Base-by-base conservation (phyloP, 2,329 filamentous ascomycete genomes). In the Pseudogymnoascus sp. region DNA sequence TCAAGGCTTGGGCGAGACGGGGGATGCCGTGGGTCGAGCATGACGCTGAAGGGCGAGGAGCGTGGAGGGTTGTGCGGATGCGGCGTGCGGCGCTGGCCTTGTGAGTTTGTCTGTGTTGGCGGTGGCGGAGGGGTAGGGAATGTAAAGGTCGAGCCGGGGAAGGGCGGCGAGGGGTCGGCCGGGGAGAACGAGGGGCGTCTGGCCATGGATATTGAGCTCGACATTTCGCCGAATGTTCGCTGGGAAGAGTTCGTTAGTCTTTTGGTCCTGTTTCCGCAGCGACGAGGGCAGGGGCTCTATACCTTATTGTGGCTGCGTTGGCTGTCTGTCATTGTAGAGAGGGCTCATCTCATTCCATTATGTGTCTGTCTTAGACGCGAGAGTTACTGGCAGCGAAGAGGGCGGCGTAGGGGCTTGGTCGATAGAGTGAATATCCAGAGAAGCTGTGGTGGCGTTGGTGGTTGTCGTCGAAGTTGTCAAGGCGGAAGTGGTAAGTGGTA, bases 291-390 rank as follows among this genome's bases (percentile, higher is more conserved):
- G 28, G 10, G 28, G n/a, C 28, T 33, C 10, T 19, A 43, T 43
- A 56, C 50, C 50, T 56, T 56, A 56, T 56, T 56, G 28, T 56
- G 50, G 28, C 50, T 56, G 50, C 50, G 50, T 56, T 56, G 50
- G 10, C n/a, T 56, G 33, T 56, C 50, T 19, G 50, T 31, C 50
- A 56, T 56, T 56, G 28, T 56, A 56, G 26, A 31, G 50, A 33
- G 8, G 50, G 50, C 50, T 56, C 50, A 56, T 56, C 50, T 33
- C 50, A 56, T 56, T 33, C 50, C 50, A 26, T 56, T 56, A 56
- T 56, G 50, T 31, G 50, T 38, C 4, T 33, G 8, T 16, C 43
- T 10, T 14, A 26, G 50, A 26, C 50, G n/a, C 16, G 28, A 19
- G 50, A 33, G 50, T 56, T 28, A n/a, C 26, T 7, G 50, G 2